Percentiles rank a stretch among this genome's conserved stretches.
Conservation (phyloP, 805 yeast genomes). For the Kregervanrija pseudodelftensis region DNA sequence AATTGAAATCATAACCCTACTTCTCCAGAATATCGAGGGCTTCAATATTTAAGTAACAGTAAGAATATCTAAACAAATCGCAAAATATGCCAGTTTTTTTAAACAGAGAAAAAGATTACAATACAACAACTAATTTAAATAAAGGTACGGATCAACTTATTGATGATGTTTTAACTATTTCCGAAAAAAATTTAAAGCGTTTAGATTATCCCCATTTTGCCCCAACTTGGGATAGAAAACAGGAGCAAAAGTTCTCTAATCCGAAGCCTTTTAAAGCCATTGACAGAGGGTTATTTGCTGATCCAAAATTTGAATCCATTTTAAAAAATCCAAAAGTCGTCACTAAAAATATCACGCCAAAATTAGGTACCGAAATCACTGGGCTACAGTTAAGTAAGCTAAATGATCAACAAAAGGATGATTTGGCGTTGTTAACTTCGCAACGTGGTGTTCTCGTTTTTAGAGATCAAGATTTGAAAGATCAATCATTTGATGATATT, state of each 20-base stretch:
- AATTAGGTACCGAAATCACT: slow-evolving; percentile 56
- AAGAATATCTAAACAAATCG: too few species aligned
- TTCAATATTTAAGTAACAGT: too few species aligned
- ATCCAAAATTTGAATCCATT: slow-evolving; percentile 43
- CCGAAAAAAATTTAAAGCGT: slow-evolving; percentile 3
- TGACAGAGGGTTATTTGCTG: slow-evolving; percentile 59
- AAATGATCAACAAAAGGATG: slow-evolving; percentile 51
- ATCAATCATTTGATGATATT: slow-evolving; percentile 41
- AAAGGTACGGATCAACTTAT: slow-evolving; percentile 5
- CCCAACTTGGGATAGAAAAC: slow-evolving; percentile 13
- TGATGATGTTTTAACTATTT: slow-evolving; percentile 4
- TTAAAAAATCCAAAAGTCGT: slow-evolving; percentile 27
- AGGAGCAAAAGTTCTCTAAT: slow-evolving; percentile 21
- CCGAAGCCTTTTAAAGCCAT: slow-evolving; percentile 46
- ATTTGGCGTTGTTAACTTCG: slow-evolving; percentile 60
- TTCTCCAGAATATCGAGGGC: too few species aligned
- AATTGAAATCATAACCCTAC: too few species aligned
- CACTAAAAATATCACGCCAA: slow-evolving; percentile 49
- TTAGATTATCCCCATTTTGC: slow-evolving; percentile 11
- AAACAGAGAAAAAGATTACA: neutral
- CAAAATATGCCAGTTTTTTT: too few species aligned
- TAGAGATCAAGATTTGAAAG: slow-evolving; percentile 59
- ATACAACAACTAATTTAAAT: slow-evolving; percentile 2
- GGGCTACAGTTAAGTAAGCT: slow-evolving; percentile 55
- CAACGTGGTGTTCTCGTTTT: slow-evolving; percentile 63